Base-by-base conservation (phyloP, 2,329 filamentous ascomycete genomes). In the Elsinoe batatas region DNA sequence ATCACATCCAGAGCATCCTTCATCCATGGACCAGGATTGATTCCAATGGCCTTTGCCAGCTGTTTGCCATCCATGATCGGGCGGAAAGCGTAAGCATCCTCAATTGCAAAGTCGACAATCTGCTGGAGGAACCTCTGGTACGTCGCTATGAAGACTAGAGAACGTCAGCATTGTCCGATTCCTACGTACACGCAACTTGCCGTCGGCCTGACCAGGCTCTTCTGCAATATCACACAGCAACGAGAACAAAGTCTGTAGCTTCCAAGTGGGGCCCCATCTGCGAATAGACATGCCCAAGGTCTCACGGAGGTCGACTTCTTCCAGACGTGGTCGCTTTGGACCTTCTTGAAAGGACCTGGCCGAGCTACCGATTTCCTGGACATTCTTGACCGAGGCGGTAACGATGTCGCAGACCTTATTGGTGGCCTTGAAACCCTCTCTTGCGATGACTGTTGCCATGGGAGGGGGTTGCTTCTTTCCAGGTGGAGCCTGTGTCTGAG, bases 11-110 rank as follows among this genome's bases (percentile, higher is more conserved):
- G 72, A 3, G 90, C 90, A 44, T 78, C 77, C 54, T 82, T 82
- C 78, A 94, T 86, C 91, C 91, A 97, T n/a, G 76, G 83, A 1
- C 88, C 89, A 0, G 87, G 84, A 60, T 82, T 83, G 0, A 78
- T 81, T 15, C 71, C 73, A 3, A 97, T 75, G 3, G 80, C 81
- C 59, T 82, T 78, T 15, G 82, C 80, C 17, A 97, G 78, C 53
- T 84, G 75, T 37, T 80, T 85, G 13, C 93, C 91, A 65, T 94
- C 87, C 33, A 95, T 63, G 3, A 79, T 68, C 12, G 75, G 72
- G 62, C 71, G 77, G 60, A 77, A 67, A 5, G 66, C 67, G 61
- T 74, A 71, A 5, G 72, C 78, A 8, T 79, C 75, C 22, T 75
- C 68, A 13, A 85, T 66, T n/a, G 73, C 65, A 30, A 78, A 69